A percentile compares a stretch with the other conserved stretches of the same genome.
Evolutionary conservation across 306 rosid species (phyloP).

Genomic region (Inga leiocalycina): DNA sequence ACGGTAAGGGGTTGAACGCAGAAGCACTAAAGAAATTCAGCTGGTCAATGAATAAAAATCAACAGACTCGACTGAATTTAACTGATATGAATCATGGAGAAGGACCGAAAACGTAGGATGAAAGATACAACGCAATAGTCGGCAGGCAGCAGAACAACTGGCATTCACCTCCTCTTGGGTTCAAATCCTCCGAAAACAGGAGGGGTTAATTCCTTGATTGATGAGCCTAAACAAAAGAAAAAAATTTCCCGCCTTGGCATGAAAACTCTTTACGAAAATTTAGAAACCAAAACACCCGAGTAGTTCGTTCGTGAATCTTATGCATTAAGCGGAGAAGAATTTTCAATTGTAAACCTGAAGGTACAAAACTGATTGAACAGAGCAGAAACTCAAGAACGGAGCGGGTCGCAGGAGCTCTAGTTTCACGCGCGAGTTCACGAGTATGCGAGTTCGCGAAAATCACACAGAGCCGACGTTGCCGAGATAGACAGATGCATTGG

Average conservation of each 20-base stretch:
- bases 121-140: constrained; percentile 25
- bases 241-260: background rate
- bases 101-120: constrained; percentile 11
- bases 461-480: background rate
- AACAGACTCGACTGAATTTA: constrained; percentile 17
- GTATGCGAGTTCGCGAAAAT: background rate
- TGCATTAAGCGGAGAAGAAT: background rate
- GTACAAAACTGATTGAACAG: constrained; percentile 15
- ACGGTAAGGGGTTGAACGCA: constrained; percentile 10
- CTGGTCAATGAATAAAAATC: constrained; percentile 1
- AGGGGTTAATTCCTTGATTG: background rate
- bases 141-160: constrained; percentile 1
- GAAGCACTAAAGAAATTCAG: constrained; percentile 30
- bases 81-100: constrained; percentile 21
- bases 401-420: constrained; percentile 11
- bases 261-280: background rate
- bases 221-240: background rate
- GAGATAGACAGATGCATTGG: background rate
- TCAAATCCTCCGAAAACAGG: background rate
- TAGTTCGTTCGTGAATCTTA: constrained; percentile 17
- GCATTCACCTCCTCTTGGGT: constrained; percentile 3
- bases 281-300: constrained; percentile 10
- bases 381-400: constrained; percentile 24
- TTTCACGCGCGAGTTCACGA: constrained; percentile 18
- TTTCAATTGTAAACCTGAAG: constrained; percentile 38